Evolutionary conservation across 1,139 yeast genomes (phyloP).

Genomic region (Saccharomyces hybrid): DNA sequence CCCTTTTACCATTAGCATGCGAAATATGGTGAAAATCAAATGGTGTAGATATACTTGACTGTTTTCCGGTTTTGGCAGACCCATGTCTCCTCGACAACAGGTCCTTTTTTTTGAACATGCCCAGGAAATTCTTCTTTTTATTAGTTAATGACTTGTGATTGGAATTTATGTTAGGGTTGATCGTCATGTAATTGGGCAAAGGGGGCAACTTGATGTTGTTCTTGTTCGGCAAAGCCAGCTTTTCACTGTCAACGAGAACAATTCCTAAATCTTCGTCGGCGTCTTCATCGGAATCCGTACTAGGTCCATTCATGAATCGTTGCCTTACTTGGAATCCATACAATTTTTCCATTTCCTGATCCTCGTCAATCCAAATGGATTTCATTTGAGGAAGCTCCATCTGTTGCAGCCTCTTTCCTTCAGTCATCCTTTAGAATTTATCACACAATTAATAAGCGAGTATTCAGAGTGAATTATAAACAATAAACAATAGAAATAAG

Average conservation of each 20-base stretch:
- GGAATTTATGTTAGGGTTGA: background rate
- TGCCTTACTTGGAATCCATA: constrained; percentile 28
- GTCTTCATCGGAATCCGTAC: constrained; percentile 7
- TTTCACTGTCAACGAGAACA: constrained; percentile 30
- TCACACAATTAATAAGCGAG: background rate
- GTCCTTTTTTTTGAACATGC: constrained; percentile 21
- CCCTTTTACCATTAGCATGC: constrained; percentile 23
- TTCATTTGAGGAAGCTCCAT: constrained; percentile 30
- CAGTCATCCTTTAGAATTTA: background rate
- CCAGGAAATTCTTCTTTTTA: constrained; percentile 18
- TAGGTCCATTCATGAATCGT: constrained; percentile 17
- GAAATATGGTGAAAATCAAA: constrained; percentile 29
- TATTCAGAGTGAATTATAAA: background rate
- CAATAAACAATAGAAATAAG: background rate
- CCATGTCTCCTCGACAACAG: constrained; percentile 4
- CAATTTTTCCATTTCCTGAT: constrained; percentile 29
- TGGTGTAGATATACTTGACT: constrained; percentile 22
- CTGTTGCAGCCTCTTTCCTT: background rate
- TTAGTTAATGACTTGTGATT: constrained; percentile 5
- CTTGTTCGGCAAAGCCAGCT: constrained; percentile 28
- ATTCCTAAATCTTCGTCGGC: constrained; percentile 26
- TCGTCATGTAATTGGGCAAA: constrained; percentile 13
- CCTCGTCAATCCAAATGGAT: constrained; percentile 38
- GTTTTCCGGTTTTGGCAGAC: background rate
- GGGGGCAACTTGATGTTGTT: constrained; percentile 33